A percentile compares a stretch with the other conserved stretches of the same genome.
Evolutionary conservation across 441 rosid species (phyloP).

Genomic region (Erysimum pusillum): DNA sequence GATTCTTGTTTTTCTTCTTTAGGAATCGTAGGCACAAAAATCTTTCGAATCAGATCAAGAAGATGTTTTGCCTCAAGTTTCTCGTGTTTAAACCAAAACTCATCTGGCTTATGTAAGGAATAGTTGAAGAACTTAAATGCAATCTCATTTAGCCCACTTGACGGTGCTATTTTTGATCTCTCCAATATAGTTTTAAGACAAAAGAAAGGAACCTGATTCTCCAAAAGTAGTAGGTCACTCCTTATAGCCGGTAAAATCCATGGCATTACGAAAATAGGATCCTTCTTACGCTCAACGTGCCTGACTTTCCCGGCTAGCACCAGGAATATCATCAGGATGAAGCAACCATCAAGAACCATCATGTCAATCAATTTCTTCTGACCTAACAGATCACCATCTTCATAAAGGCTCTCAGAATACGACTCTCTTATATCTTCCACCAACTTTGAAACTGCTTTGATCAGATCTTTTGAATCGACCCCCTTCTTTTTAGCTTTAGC

Average conservation of each 20-base stretch:
- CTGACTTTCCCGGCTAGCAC: neutral
- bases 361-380: neutral
- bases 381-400: neutral
- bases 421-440: neutral
- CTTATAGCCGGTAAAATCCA: neutral
- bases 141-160: neutral
- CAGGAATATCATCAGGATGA: neutral
- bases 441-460: neutral
- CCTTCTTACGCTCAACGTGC: neutral
- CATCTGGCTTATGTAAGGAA: neutral
- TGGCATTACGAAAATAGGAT: neutral
- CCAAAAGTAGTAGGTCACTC: neutral
- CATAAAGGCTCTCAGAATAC: neutral
- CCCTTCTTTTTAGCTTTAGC: neutral
- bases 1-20: neutral
- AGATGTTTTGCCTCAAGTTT: constrained; percentile 3
- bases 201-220: neutral
- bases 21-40: neutral
- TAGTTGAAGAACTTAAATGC: neutral
- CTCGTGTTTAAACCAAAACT: neutral
- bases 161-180: neutral
- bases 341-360: neutral
- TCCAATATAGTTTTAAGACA: neutral
- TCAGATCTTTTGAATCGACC: neutral
- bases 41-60: constrained; percentile 3